These are phyloP conservation scores for Heterobasidion occidentale DNA, from an alignment of 1,284 basidiomycete species.

Conservation along the genomic window DNA sequence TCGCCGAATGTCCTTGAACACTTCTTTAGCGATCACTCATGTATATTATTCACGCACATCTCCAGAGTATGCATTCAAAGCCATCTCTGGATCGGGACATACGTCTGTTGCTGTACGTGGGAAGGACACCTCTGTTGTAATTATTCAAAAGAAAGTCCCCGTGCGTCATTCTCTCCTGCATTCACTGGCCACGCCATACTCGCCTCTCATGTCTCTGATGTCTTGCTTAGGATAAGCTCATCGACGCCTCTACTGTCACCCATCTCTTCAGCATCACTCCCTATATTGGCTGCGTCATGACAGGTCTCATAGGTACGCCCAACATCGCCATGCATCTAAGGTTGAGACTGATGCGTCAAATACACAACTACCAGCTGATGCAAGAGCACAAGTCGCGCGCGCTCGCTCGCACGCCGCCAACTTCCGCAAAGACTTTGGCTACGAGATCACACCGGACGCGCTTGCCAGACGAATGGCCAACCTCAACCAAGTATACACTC, in stretches of 20 bases:
- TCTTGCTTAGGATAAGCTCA: conserved; percentile 81
- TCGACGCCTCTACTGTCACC: conserved; percentile 92
- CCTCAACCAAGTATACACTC: conserved; percentile 99
- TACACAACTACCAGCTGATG: conserved; percentile 63
- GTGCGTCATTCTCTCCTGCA: conserved; percentile 38
- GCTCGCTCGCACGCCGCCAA: conserved; percentile 90
- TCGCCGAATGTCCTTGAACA: not conserved
- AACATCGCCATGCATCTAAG: not conserved
- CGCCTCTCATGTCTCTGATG: not conserved
- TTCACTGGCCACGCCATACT: not conserved
- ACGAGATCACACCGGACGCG: conserved; percentile 95
- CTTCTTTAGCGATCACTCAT: not conserved
- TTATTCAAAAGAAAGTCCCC: conserved; percentile 98
- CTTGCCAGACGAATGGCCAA: conserved; percentile 93
- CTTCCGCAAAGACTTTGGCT: conserved; percentile 96
- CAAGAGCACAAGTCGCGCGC: conserved; percentile 83
- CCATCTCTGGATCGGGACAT: conserved; percentile 93
- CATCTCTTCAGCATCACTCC: conserved; percentile 97
- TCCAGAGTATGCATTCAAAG: conserved; percentile 98
- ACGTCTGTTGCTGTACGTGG: conserved; percentile 92
- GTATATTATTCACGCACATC: not conserved
- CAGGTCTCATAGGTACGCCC: conserved; percentile 80
- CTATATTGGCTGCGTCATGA: conserved; percentile 96
- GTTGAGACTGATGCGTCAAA: not conserved
- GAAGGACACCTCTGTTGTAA: conserved; percentile 90